These are phyloP conservation scores for Xylaria castorea DNA, from an alignment of 495 filamentous ascomycete species.

Conservation along the genomic window DNA sequence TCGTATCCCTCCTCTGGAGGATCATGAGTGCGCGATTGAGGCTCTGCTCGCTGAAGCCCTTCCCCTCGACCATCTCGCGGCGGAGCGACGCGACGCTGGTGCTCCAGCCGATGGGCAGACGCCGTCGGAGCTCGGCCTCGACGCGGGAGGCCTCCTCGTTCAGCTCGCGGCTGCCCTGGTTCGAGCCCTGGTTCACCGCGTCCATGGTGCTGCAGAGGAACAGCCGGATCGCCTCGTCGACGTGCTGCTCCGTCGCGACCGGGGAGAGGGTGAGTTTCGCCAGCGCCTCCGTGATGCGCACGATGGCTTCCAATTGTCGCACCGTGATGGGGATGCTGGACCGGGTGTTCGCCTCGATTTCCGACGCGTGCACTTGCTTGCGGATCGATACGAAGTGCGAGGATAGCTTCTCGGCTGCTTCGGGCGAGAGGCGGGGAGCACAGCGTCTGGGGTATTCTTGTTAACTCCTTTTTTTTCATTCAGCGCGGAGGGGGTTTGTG, in stretches of 20 bases:
- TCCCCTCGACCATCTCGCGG: constrained; percentile 87
- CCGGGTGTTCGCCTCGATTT: constrained; percentile 83
- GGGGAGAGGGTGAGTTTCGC: constrained; percentile 88
- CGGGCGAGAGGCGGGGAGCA: constrained; percentile 88
- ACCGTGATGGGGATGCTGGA: constrained; percentile 97
- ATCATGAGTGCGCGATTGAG: constrained; percentile 85
- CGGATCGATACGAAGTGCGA: constrained; percentile 97
- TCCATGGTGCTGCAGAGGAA: constrained; percentile 99
- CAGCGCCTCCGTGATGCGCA: constrained; percentile 95
- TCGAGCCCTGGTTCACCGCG: constrained; percentile 87
- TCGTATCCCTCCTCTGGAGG: constrained; percentile 84
- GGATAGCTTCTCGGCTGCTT: constrained; percentile 94
- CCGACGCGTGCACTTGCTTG: constrained; percentile 89
- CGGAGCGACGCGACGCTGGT: constrained; percentile 86
- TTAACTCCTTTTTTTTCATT: constrained; percentile 44
- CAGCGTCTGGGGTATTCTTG: constrained; percentile 67
- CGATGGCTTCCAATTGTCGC: constrained; percentile 94
- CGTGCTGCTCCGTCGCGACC: constrained; percentile 86
- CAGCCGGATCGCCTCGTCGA: constrained; percentile 96
- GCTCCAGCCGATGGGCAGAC: constrained; percentile 94
- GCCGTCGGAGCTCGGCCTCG: constrained; percentile 86
- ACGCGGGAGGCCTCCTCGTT: constrained; percentile 88
- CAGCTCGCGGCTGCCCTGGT: constrained; percentile 81
- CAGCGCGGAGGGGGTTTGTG: neutral
- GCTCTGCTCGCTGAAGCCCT: constrained; percentile 85